These are phyloP conservation scores for Leccinellum albellum DNA, from an alignment of 768 basidiomycete genomes.

Conservation along the genomic window DNA sequence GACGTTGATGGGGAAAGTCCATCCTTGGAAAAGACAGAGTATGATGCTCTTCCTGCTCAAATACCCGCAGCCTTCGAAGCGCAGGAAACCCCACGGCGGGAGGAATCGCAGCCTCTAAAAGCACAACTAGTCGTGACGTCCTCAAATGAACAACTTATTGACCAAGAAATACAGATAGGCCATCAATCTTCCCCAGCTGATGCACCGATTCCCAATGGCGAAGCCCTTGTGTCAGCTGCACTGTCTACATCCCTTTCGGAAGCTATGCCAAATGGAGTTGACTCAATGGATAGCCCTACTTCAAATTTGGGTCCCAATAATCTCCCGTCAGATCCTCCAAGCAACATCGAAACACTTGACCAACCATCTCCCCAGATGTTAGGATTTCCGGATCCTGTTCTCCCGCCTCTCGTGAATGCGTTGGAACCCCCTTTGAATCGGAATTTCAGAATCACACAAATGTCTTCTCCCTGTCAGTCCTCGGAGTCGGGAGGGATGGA, in stretches of 20 bases:
- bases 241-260: neutral
- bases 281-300: neutral
- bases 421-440: conserved; percentile 17
- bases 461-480: neutral
- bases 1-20: conserved; percentile 1
- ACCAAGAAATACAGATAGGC: neutral
- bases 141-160: neutral
- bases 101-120: neutral
- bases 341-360: neutral
- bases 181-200: neutral
- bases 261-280: neutral
- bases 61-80: neutral
- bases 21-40: neutral
- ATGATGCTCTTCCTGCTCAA: neutral
- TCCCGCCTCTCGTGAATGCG: conserved; percentile 10
- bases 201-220: neutral
- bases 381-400: conserved; percentile 1
- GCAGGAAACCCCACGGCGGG: neutral
- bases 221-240: neutral
- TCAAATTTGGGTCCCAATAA: neutral
- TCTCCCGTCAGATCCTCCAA: neutral
- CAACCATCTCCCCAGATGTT: neutral
- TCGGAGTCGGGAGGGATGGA: neutral
- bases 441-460: conserved; percentile 12
- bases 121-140: neutral